Conservation (phyloP, 2,329 filamentous ascomycete species). For the Colletotrichum orchidophilum region DNA sequence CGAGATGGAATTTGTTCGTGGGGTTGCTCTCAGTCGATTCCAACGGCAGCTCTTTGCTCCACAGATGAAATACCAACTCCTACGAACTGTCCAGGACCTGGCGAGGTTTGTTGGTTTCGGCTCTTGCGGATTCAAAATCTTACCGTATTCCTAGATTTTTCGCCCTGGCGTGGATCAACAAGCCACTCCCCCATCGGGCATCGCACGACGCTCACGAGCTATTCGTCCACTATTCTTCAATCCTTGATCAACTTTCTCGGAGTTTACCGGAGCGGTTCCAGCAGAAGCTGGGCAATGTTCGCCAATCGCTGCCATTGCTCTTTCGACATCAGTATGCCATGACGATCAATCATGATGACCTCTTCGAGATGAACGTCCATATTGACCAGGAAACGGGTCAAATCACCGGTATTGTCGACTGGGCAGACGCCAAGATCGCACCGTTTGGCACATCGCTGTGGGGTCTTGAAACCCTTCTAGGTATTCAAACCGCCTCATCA, state of each 20-base stretch:
- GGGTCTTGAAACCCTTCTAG: conserved; percentile 39
- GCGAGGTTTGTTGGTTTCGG: not conserved
- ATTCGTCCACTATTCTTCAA: not conserved
- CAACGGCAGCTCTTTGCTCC: not conserved
- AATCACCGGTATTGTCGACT: conserved; percentile 44
- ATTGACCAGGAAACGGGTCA: conserved; percentile 38
- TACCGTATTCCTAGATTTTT: not conserved
- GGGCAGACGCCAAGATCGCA: conserved; percentile 39
- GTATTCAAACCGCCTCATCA: conserved; percentile 28
- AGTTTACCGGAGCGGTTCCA: not conserved
- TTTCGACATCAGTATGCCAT: not conserved
- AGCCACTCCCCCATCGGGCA: not conserved
- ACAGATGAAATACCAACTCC: not conserved
- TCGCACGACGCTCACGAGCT: not conserved
- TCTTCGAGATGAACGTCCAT: conserved; percentile 43
- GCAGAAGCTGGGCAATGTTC: not conserved
- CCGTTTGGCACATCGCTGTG: conserved; percentile 44
- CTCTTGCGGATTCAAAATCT: not conserved
- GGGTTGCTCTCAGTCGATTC: not conserved
- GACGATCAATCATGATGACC: conserved; percentile 40
- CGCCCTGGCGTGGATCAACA: not conserved
- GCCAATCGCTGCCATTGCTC: not conserved
- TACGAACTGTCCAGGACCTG: not conserved
- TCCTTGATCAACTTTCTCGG: not conserved
- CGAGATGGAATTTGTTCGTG: not conserved